These are phyloP conservation scores for Trichoderma parareesei DNA, from an alignment of 495 filamentous ascomycete genomes.

Conservation along the genomic window DNA sequence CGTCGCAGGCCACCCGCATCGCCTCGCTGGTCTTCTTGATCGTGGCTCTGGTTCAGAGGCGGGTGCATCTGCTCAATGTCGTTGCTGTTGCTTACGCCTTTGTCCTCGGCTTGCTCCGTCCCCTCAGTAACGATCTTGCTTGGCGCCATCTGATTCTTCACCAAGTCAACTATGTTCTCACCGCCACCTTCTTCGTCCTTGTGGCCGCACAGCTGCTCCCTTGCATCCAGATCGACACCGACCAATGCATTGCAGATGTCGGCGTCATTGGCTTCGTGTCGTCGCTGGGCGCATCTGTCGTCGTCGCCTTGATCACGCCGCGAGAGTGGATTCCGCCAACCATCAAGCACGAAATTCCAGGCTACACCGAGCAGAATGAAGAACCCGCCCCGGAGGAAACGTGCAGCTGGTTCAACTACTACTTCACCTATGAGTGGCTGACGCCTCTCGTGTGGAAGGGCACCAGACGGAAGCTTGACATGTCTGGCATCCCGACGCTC, in stretches of 20 bases:
- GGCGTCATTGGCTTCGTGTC: slow-evolving; percentile 19
- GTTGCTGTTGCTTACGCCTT: slow-evolving; percentile 25
- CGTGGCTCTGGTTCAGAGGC: slow-evolving; percentile 17
- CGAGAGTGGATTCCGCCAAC: slow-evolving; percentile 32
- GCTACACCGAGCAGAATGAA: slow-evolving; percentile 21
- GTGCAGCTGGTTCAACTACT: slow-evolving; percentile 39
- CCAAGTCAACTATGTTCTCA: slow-evolving; percentile 29
- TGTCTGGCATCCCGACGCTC: slow-evolving; percentile 39
- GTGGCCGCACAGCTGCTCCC: slow-evolving; percentile 24
- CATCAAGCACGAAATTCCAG: slow-evolving; percentile 20
- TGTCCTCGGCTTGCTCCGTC: slow-evolving; percentile 28
- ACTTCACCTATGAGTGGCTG: slow-evolving; percentile 41
- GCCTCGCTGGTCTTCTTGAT: slow-evolving; percentile 24
- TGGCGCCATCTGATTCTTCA: slow-evolving; percentile 33
- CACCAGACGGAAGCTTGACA: slow-evolving; percentile 31
- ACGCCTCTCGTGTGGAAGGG: slow-evolving; percentile 39
- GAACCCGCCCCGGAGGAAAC: slow-evolving; percentile 39
- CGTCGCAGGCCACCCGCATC: slow-evolving; percentile 25
- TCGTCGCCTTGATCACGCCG: slow-evolving; percentile 28
- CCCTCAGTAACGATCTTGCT: slow-evolving; percentile 21
- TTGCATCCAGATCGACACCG: slow-evolving; percentile 18
- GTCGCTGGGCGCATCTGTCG: slow-evolving; percentile 22
- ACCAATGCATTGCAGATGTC: slow-evolving; percentile 14
- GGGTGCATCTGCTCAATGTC: slow-evolving; percentile 23
- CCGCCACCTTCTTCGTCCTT: slow-evolving; percentile 21